phyloP scores from a whole-genome alignment of 495 filamentous ascomycete genomes.

The Xylaria curta region DNA sequence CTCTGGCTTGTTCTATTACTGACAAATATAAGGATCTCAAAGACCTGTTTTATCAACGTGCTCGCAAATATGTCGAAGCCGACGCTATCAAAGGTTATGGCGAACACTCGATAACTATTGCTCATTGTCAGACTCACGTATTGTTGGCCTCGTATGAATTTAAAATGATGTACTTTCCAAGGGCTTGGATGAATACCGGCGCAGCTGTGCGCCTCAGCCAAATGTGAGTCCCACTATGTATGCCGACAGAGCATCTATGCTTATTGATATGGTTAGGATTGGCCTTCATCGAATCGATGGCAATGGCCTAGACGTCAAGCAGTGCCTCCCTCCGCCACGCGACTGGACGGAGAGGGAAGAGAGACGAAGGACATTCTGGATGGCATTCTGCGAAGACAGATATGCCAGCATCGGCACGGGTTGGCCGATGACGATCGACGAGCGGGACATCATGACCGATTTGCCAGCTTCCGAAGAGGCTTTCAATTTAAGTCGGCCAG shows the following conservation, averaged over 20 bases:
- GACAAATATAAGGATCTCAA: conserved; percentile 80
- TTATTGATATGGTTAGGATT: conserved; percentile 58
- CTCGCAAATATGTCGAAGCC: conserved; percentile 86
- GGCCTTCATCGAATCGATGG: conserved; percentile 91
- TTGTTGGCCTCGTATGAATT: conserved; percentile 88
- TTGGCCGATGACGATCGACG: conserved; percentile 94
- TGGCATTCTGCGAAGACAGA: conserved; percentile 85
- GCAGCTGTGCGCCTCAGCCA: conserved; percentile 75
- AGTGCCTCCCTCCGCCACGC: conserved; percentile 79
- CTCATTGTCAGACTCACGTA: conserved; percentile 81
- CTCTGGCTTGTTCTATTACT: conserved; percentile 77
- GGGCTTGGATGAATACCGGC: conserved; percentile 93
- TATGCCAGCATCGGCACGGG: conserved; percentile 97
- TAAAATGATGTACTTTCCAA: conserved; percentile 96
- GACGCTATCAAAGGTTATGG: conserved; percentile 95
- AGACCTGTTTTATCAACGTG: conserved; percentile 83
- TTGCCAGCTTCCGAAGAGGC: conserved; percentile 85
- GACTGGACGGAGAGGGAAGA: conserved; percentile 97
- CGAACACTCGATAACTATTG: conserved; percentile 81
- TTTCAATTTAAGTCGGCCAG: conserved; percentile 79
- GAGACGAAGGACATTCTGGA: conserved; percentile 91
- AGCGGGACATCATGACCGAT: conserved; percentile 88
- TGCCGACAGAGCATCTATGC: not conserved
- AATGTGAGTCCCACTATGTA: conserved; percentile 60
- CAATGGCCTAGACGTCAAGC: conserved; percentile 86